Percentiles rank a stretch among this genome's conserved stretches.
phyloP scores from a whole-genome alignment of 2,329 filamentous ascomycete species.

The Exophiala lecanii-corni region DNA sequence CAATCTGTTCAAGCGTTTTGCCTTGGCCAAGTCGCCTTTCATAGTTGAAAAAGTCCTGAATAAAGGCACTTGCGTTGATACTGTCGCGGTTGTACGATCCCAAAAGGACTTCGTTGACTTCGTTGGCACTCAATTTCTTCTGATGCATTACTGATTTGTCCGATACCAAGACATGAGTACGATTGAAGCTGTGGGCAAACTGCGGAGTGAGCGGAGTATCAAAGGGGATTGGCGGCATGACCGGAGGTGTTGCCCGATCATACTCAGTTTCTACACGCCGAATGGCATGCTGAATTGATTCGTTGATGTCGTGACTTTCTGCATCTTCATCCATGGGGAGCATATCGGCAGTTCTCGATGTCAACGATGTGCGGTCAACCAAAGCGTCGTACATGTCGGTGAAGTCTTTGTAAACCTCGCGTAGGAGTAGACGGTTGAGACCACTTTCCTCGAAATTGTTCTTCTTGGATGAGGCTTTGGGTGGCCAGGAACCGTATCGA shows the following conservation, averaged over 20 bases:
- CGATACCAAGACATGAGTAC: conserved; percentile 59
- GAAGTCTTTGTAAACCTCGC: conserved; percentile 79
- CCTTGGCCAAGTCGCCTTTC: conserved; percentile 42
- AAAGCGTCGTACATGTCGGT: conserved; percentile 82
- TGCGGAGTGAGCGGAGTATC: conserved; percentile 75
- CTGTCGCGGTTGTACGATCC: conserved; percentile 77
- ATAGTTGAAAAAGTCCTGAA: conserved; percentile 46
- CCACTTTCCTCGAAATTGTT: conserved; percentile 82
- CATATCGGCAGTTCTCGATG: conserved; percentile 71
- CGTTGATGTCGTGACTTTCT: conserved; percentile 45
- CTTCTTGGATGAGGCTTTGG: conserved; percentile 87
- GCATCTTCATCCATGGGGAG: conserved; percentile 53
- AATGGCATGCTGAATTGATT: conserved; percentile 64
- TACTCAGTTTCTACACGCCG: conserved; percentile 80
- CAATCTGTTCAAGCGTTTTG: conserved; percentile 42
- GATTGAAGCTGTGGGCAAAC: conserved; percentile 54
- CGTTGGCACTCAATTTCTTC: conserved; percentile 70
- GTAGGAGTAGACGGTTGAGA: conserved; percentile 76
- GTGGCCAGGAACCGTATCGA: conserved; percentile 75
- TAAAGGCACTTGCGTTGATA: conserved; percentile 45
- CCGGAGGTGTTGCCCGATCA: conserved; percentile 81
- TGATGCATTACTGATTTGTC: conserved; percentile 73
- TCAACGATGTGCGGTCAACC: conserved; percentile 73
- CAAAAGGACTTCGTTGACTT: conserved; percentile 71
- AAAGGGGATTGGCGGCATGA: conserved; percentile 86